Evolutionary conservation across 768 basidiomycete species (phyloP), one percentile per base, ranked within the genome.

Genomic region (Mycena floridula): DNA sequence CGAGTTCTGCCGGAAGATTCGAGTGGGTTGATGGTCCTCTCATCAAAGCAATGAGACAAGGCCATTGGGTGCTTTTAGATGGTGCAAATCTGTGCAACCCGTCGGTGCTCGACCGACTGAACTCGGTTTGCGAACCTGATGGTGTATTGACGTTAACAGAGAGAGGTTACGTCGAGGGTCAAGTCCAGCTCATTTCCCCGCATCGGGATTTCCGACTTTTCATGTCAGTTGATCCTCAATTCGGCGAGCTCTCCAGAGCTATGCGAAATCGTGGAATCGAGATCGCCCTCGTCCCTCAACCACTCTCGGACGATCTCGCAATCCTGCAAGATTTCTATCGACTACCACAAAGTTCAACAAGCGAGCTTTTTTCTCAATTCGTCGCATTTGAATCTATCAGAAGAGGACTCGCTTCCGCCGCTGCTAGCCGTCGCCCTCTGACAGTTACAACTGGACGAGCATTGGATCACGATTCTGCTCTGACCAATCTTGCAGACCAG

Each of bases 181-280:
- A 70, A 18, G 79, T 92, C 2, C 80, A 91, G 53, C 61, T 81
- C 42, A 65, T 98, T 50, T 69, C 63, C 32, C 94, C 96, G 2
- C 94, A 98, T 59, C 81, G 85, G 2, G 72, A 84, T 52, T 99
- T 99, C 67, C 78, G 94, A 22, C 69, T 99, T 5, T 86, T 98
- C 65, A 95, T 99, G 92, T 79, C 83, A 2, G 81, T 94, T 42
- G 90, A 99, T 58, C 88, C 91, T 23, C 82, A 84, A 49, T 76
- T 85, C 49, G 96, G 96, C 37, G 96, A 99, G 63, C 69, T 98
- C 9, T 98, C 96, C 2, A 76, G 96, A 27, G 96, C 96, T 2
- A 99, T 99, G 96, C 85, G 96, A 21, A 99, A 99, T 64, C 81
- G 96, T 45, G 95, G 95, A 15, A 70, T 96, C 26, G 96, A 99